phyloP scores from a whole-genome alignment of 1,284 basidiomycete genomes.

The Termitomyces sp. region DNA sequence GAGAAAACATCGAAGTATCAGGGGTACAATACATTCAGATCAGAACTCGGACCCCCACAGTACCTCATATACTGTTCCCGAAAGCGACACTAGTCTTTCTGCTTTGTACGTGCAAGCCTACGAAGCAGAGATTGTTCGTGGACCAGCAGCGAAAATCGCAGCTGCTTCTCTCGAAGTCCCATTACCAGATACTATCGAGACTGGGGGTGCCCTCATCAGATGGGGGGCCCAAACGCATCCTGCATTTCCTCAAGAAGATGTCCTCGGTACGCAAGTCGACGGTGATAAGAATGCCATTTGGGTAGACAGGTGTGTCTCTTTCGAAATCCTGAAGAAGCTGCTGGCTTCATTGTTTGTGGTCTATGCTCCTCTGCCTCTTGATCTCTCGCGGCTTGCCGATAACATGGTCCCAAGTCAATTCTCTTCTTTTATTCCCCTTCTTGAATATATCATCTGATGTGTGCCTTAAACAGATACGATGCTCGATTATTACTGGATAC shows the following conservation, averaged over 20 bases:
- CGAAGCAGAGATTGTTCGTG: slow-evolving; percentile 59
- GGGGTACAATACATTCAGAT: not conserved
- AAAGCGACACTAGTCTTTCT: not conserved
- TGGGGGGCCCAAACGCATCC: slow-evolving; percentile 28
- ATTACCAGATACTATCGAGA: slow-evolving; percentile 13
- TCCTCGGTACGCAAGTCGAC: slow-evolving; percentile 4
- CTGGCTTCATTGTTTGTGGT: not conserved
- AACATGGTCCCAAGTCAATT: slow-evolving; percentile 21
- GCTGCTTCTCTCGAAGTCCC: slow-evolving; percentile 44
- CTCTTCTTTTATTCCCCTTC: slow-evolving; percentile 15
- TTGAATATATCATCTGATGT: slow-evolving; percentile 12
- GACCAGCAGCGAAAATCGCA: slow-evolving; percentile 36
- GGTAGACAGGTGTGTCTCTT: slow-evolving; percentile 59
- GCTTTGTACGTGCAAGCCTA: slow-evolving; percentile 56
- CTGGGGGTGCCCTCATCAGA: slow-evolving; percentile 40
- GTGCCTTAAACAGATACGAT: slow-evolving; percentile 58
- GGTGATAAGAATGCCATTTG: slow-evolving; percentile 28
- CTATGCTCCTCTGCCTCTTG: not conserved
- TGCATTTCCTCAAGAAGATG: slow-evolving; percentile 17
- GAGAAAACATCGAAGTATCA: not conserved
- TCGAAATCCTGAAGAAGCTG: not conserved
- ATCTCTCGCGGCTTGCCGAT: slow-evolving; percentile 4
- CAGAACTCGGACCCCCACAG: not conserved
- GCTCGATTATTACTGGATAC: slow-evolving; percentile 66
- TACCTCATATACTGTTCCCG: not conserved